Conservation (phyloP, 1,139 yeast genomes). For the Dujonia santamariae region DNA sequence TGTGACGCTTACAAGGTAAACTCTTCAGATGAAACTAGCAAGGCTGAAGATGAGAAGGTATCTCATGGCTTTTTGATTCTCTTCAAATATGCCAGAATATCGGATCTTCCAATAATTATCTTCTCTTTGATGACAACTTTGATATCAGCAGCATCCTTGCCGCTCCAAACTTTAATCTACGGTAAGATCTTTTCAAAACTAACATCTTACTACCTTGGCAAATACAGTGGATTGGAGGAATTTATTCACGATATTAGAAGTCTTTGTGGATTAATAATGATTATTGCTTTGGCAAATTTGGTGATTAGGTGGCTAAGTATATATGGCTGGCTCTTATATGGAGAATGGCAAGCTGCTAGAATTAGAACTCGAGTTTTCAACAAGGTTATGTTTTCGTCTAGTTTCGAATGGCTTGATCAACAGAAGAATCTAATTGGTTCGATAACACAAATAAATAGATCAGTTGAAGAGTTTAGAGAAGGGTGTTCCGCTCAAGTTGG, state of each 20-base stretch:
- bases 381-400: slow-evolving; percentile 30
- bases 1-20: not conserved
- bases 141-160: slow-evolving; percentile 52
- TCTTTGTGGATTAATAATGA: slow-evolving; percentile 53
- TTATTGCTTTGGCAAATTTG: slow-evolving; percentile 54
- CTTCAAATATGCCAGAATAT: slow-evolving; percentile 22
- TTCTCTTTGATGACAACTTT: slow-evolving; percentile 23
- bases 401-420: slow-evolving; percentile 59
- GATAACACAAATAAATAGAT: slow-evolving; percentile 63
- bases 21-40: not conserved
- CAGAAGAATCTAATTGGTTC: slow-evolving; percentile 57
- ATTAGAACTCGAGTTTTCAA: slow-evolving; percentile 47
- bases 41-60: too few relatives aligned
- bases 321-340: slow-evolving; percentile 63
- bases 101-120: slow-evolving; percentile 22
- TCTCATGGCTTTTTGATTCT: slow-evolving; percentile 11
- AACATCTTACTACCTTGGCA: slow-evolving; percentile 30
- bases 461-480: slow-evolving; percentile 72
- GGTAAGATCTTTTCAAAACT: slow-evolving; percentile 62
- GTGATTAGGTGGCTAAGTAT: slow-evolving; percentile 56
- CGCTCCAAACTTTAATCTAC: slow-evolving; percentile 61
- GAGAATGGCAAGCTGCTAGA: slow-evolving; percentile 65
- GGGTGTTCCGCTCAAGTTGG: slow-evolving; percentile 72
- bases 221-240: slow-evolving; percentile 18
- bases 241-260: slow-evolving; percentile 45